Base-by-base conservation (phyloP, 306 rosid genomes). In the Cucurbita argyrosperma region DNA sequence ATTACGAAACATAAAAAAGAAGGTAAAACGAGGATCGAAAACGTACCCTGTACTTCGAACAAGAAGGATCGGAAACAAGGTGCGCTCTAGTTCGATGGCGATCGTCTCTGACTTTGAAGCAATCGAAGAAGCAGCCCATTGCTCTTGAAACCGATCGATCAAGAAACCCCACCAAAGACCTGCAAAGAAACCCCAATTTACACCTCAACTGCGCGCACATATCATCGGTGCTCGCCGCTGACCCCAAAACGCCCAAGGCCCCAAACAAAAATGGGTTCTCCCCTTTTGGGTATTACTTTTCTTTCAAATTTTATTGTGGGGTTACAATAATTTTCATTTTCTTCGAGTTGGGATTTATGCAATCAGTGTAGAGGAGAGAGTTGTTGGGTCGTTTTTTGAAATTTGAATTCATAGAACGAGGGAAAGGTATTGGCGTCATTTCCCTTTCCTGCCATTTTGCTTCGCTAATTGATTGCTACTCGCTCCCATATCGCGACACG, bases 81-180 rank as follows among this genome's bases (percentile, higher is more conserved):
- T 79, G 83, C 6, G 86, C 37, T 0, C 82, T 73, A 4, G 80
- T 80, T 40, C 81, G 86, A 55, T 61, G 84, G 52, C 68, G 86
- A 64, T 77, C 78, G 15, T 91, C 90, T 67, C 83, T 82, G 85
- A 71, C 76, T 47, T 92, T 80, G 74, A 95, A 87, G 82, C 97
- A 92, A 53, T 82, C 85, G 50, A 92, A 82, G 90, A 95, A 91
- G 74, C 99, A 95, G n/a, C 92, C 88, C 99, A 95, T 95, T 45
- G 82, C 88, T 57, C 73, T 72, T 38, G 83, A 64, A 72, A 95
- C 59, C 39, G 92, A 84, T 74, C 86, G 84, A 84, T 81, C 82
- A 60, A 95, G 81, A 69, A 89, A 83, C n/a, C 91, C 84, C 30
- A 88, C 61, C 19, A 83, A 70, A 49, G 86, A 88, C 68, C 84